Evolutionary conservation across 495 filamentous ascomycete genomes (phyloP), one percentile per base, ranked within the genome.

Genomic region (Glonium stellatum): DNA sequence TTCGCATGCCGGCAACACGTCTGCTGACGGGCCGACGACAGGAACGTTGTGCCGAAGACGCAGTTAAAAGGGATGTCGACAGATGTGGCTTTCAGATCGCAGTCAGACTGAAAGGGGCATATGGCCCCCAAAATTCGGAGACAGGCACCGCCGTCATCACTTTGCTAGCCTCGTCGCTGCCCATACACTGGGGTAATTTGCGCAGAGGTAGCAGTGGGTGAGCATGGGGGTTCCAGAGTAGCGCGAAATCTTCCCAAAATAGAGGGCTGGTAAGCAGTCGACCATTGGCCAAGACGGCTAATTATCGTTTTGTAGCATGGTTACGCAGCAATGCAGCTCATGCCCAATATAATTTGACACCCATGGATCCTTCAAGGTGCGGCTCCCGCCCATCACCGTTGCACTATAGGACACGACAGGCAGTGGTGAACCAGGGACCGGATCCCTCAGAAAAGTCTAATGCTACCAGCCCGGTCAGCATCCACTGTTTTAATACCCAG

Each of bases 301-400:
- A 44, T 4, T 44, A 18, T 3, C 39, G 18, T 11, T 13, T 18
- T 2, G 39, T 44, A 4, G 39, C 39, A 11, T 2, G 39, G 39
- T 18, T 44, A 3, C 39, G 39, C 27, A 31, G 27, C 27, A 31
- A 31, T 4, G 10, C 39, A 44, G 36, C 36, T 39, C 15, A 39
- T 39, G 36, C 36, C 36, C 39, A 55, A 51, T 51, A 23, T 51
- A 31, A 51, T 31, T 51, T 51, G 19, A 51, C 25, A 27, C 25
- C 23, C 25, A 15, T 23, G 13, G n/a, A 27, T 22, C 48, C 25
- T 31, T 25, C 25, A 13, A 23, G 23, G 48, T 25, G 48, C 48
- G 48, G 21, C 48, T 23, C 25, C 19, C 31, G 4, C 21, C 19
- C 48, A 27, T 51, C 23, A 51, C 1, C 18, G 19, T 51, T 51